Conservation (phyloP, 163 green algal genomes). For the Scenedesmus sp. region DNA sequence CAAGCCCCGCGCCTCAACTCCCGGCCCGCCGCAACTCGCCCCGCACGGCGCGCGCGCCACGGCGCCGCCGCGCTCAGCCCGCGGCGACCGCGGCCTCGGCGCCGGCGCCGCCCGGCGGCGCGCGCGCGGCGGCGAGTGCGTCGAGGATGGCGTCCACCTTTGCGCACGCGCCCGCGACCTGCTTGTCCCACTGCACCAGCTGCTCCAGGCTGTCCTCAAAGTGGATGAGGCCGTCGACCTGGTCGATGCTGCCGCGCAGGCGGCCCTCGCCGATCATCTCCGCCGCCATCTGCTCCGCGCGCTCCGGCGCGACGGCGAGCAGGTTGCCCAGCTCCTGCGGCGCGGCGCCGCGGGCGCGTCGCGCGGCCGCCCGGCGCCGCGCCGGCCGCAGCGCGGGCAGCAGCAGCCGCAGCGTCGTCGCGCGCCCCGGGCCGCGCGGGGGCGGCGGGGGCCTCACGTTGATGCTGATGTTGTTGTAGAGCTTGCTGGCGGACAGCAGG, state of each 20-base stretch:
- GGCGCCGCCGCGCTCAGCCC: too few relatives aligned
- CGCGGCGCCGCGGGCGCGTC: too few relatives aligned
- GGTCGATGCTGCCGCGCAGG: slow-evolving; percentile 83
- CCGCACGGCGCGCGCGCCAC: too few relatives aligned
- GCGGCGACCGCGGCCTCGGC: too few relatives aligned
- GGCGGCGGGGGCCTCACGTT: slow-evolving; percentile 40
- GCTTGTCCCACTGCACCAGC: slow-evolving; percentile 80
- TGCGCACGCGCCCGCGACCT: slow-evolving; percentile 62
- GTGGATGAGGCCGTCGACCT: slow-evolving; percentile 78
- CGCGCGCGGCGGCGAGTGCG: not conserved
- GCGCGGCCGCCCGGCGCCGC: too few relatives aligned
- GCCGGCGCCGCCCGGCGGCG: too few relatives aligned
- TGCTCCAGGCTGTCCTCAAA: slow-evolving; percentile 72
- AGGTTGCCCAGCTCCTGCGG: slow-evolving; percentile 86
- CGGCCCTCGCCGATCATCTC: slow-evolving; percentile 88
- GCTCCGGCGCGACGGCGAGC: slow-evolving; percentile 77
- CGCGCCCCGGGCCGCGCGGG: too few relatives aligned
- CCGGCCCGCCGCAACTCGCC: too few relatives aligned
- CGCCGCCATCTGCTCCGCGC: slow-evolving; percentile 77
- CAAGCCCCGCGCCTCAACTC: too few relatives aligned
- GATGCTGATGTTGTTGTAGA: slow-evolving; percentile 97
- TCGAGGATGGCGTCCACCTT: slow-evolving; percentile 56
- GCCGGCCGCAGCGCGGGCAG: not conserved
- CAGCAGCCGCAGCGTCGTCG: not conserved
- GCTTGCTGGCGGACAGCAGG: slow-evolving; percentile 83